These are phyloP conservation scores for Phaeosphaeria sp. DNA, from an alignment of 2,329 filamentous ascomycete species.

Conservation along the genomic window DNA sequence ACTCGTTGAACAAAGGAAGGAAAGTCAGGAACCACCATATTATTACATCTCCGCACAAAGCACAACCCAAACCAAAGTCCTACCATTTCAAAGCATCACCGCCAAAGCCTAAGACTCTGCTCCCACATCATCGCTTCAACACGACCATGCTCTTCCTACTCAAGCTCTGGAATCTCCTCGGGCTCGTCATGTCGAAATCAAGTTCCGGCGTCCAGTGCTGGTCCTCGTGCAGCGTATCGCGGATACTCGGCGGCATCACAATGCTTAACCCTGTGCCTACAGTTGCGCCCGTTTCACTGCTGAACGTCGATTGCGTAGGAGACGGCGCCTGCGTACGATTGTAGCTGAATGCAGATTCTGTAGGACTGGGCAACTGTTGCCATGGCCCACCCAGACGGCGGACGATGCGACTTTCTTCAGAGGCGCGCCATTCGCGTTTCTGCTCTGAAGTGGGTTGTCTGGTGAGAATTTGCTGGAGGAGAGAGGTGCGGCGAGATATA, in stretches of 20 bases:
- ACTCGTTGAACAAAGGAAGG: background rate
- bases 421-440: conserved; percentile 25
- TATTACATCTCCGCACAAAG: background rate
- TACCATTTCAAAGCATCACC: background rate
- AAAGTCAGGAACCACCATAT: background rate
- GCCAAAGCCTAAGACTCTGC: background rate
- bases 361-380: conserved; percentile 14
- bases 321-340: background rate
- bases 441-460: conserved; percentile 9
- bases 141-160: conserved; percentile 22
- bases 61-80: background rate
- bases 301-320: conserved; percentile 9
- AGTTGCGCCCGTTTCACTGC: conserved; percentile 1
- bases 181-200: conserved; percentile 27
- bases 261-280: conserved; percentile 10
- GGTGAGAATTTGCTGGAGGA: conserved; percentile 1
- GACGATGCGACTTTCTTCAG: conserved; percentile 28
- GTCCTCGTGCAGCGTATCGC: conserved; percentile 22
- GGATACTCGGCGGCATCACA: conserved; percentile 21
- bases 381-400: conserved; percentile 28
- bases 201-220: conserved; percentile 23
- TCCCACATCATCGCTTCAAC: background rate
- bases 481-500: conserved; percentile 7
- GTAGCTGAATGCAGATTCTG: conserved; percentile 7
- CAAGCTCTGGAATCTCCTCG: conserved; percentile 24